Conservation (phyloP, 768 basidiomycete species). For the Chiua virens region DNA sequence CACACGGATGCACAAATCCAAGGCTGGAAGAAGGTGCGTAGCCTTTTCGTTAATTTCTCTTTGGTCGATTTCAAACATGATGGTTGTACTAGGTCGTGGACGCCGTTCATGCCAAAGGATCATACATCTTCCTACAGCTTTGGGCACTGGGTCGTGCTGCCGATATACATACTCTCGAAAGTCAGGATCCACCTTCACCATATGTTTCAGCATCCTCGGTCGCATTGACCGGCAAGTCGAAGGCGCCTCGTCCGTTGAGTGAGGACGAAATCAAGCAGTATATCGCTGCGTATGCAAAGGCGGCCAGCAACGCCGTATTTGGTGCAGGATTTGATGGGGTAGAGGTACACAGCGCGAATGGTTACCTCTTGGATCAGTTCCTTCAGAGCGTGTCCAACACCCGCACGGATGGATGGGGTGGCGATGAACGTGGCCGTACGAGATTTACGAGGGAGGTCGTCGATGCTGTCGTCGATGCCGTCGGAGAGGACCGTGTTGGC, state of each 20-base stretch:
- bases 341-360: too few relatives aligned
- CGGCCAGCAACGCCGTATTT: constrained; percentile 35
- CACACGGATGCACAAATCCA: constrained; percentile 55
- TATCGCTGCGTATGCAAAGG: constrained; percentile 28
- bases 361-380: too few relatives aligned
- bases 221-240: too few relatives aligned
- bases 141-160: neutral
- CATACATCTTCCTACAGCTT: too few relatives aligned
- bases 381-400: too few relatives aligned
- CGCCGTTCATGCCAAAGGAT: too few relatives aligned
- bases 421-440: constrained; percentile 55
- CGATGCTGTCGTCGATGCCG: constrained; percentile 46
- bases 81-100: too few relatives aligned
- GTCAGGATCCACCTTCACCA: neutral
- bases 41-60: neutral
- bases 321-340: constrained; percentile 16
- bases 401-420: too few relatives aligned
- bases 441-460: constrained; percentile 54
- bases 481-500: constrained; percentile 57
- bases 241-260: too few relatives aligned
- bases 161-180: neutral
- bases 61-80: neutral
- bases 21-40: constrained; percentile 44
- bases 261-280: constrained; percentile 34
- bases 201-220: too few relatives aligned